phyloP scores from a whole-genome alignment of 208 protist genomes.

The Porcisia hertigi region DNA sequence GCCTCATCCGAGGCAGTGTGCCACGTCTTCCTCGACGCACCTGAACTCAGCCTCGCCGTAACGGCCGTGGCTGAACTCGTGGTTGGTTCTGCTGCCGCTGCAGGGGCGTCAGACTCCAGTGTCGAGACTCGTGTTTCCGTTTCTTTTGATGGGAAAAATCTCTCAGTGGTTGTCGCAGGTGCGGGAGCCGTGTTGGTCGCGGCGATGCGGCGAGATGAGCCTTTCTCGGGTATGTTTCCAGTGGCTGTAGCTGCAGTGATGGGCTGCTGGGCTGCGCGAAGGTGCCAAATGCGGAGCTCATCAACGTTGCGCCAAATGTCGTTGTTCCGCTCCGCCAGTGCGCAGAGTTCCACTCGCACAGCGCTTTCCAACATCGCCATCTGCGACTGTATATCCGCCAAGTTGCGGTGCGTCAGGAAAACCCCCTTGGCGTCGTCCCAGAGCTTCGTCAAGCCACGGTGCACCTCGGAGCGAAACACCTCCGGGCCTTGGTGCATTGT shows the following conservation, averaged over 20 bases:
- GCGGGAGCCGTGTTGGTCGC: not conserved
- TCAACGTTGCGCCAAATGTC: constrained; percentile 38
- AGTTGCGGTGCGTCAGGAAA: constrained; percentile 60
- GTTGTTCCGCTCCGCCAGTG: constrained; percentile 59
- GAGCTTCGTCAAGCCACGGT: constrained; percentile 61
- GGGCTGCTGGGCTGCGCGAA: constrained; percentile 4
- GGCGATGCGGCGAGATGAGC: not conserved
- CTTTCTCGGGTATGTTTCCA: not conserved
- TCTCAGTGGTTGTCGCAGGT: not conserved
- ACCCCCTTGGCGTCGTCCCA: constrained; percentile 60
- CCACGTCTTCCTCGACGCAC: not conserved
- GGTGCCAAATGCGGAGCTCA: constrained; percentile 25
- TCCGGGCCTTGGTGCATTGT: constrained; percentile 38
- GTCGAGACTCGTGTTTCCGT: not conserved
- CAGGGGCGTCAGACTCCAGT: not conserved
- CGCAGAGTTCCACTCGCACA: constrained; percentile 65
- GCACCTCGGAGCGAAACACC: constrained; percentile 60
- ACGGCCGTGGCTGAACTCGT: not conserved
- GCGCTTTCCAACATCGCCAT: constrained; percentile 65
- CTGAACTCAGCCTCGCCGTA: not conserved
- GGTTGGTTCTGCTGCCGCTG: not conserved
- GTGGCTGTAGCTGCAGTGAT: not conserved
- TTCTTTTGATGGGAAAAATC: too few species aligned
- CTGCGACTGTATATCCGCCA: constrained; percentile 57
- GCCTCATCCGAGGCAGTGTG: not conserved